Evolutionary conservation across 2,329 filamentous ascomycete genomes (phyloP), one percentile per base, ranked within the genome.

Genomic region (Ophiostoma himal-ulmi): DNA sequence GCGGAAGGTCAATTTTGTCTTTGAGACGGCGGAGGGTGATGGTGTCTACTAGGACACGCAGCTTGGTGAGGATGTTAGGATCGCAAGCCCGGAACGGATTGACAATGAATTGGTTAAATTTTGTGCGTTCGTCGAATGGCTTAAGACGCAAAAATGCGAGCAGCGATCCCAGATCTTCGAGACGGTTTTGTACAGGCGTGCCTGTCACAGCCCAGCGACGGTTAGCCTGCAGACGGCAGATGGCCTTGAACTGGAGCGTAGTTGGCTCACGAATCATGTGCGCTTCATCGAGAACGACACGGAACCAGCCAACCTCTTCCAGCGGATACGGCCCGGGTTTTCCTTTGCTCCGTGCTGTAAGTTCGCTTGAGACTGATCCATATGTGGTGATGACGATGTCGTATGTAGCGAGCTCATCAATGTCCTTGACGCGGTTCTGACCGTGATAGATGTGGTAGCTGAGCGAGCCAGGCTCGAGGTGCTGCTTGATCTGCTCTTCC

Each of bases 191-290:
- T 10, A 98, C 92, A 0, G 94, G 95, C 0, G 95, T 98, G 70
- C 94, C 95, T 0, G 95, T 98, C n/a, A 98, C 92, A 2, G 94
- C 94, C 95, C 95, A 99, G 44, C 94, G 89, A 41, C 94, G 88
- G 76, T 91, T 86, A 1, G 93, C 92, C 72, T 91, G 85, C 2
- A 98, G 83, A 26, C 88, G 86, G 74, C 93, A 94, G 26, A 95
- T 92, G 3, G 92, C 92, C 77, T 94, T 93, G 69, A 93, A 96
- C 74, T 94, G 91, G 57, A 91, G 83, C 0, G 93, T 94, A 3
- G 84, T 86, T 73, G 92, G 90, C 75, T 96, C 94, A 36, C 95
- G 91, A 74, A 99, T 98, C 79, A 91, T 91, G 78, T 99, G 95
- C 0, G 94, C 95, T 80, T 99, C 94, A 74, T 98, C 94, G 1